Percentiles rank a stretch among this genome's conserved stretches.
These are phyloP conservation scores for Platanthera zijinensis DNA, from an alignment of 106 monocot genomes.

Conservation along the genomic window DNA sequence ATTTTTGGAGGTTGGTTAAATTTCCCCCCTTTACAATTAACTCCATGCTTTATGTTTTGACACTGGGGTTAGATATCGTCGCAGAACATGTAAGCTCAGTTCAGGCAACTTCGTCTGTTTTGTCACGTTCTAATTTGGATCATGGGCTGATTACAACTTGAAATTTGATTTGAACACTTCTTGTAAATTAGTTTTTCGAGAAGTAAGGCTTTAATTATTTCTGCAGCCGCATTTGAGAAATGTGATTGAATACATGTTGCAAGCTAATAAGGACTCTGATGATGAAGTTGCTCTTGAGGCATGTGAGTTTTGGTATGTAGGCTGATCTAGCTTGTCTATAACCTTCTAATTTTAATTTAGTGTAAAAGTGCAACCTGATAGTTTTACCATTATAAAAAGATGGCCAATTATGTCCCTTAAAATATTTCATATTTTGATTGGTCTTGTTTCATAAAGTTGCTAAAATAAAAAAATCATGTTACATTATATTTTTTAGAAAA, in stretches of 20 bases:
- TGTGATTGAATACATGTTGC: slow-evolving; percentile 83
- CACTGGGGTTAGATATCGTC: not conserved
- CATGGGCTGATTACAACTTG: not conserved
- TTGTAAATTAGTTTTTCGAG: not conserved
- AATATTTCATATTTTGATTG: not conserved
- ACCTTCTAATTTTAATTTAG: not conserved
- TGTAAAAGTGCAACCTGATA: not conserved
- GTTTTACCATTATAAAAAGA: not conserved
- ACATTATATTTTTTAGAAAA: no score
- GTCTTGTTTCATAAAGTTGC: no score
- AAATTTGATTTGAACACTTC: not conserved
- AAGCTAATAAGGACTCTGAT: slow-evolving; percentile 87
- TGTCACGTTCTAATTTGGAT: not conserved
- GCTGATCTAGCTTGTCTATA: not conserved
- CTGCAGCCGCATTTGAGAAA: slow-evolving; percentile 86
- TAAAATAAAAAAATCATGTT: no score
- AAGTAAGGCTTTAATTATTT: slow-evolving; percentile 2
- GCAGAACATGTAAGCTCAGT: not conserved
- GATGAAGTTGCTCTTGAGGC: slow-evolving; percentile 94
- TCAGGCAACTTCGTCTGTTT: not conserved
- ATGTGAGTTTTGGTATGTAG: slow-evolving; percentile 92
- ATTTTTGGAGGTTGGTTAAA: slow-evolving; percentile 60
- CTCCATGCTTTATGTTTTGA: not conserved
- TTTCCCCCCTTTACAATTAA: not conserved
- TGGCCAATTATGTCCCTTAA: not conserved